phyloP scores from a whole-genome alignment of 441 rosid species.

The Hypseocharis bilobata region DNA sequence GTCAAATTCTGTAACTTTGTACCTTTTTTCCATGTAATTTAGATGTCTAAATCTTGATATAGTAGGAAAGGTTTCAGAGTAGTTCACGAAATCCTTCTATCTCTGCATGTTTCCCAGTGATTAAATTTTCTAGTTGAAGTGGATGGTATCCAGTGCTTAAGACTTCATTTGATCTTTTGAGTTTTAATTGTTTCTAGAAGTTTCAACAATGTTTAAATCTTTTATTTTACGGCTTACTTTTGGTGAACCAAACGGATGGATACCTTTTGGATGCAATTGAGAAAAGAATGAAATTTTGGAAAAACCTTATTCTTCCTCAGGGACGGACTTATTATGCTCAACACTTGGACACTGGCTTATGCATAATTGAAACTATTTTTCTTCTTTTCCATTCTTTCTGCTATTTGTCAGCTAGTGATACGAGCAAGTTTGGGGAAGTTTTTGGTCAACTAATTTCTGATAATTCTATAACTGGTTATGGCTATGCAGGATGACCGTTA shows the following conservation, averaged over 20 bases:
- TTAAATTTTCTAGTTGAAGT: neutral
- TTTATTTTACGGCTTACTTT: conserved; percentile 2
- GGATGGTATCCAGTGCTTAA: neutral
- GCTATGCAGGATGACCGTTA: conserved; percentile 75
- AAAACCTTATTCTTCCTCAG: too few species aligned
- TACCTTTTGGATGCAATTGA: too few species aligned
- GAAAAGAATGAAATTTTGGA: too few species aligned
- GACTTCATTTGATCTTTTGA: conserved; percentile 1
- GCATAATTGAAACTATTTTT: neutral
- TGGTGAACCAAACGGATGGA: neutral
- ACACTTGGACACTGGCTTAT: neutral
- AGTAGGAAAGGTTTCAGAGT: neutral
- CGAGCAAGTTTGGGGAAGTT: conserved; percentile 2
- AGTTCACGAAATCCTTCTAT: neutral
- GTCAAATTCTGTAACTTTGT: neutral
- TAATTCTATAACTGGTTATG: conserved; percentile 14
- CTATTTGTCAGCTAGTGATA: neutral
- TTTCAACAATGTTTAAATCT: neutral
- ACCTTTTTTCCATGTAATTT: neutral
- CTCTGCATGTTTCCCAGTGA: neutral
- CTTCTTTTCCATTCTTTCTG: neutral
- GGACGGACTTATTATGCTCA: too few species aligned
- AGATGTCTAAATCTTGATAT: neutral
- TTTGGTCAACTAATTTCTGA: conserved; percentile 6
- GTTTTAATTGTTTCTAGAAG: neutral